Evolutionary conservation across 1,284 basidiomycete genomes (phyloP), one percentile per base, ranked within the genome.

Genomic region (Fomes fomentarius): DNA sequence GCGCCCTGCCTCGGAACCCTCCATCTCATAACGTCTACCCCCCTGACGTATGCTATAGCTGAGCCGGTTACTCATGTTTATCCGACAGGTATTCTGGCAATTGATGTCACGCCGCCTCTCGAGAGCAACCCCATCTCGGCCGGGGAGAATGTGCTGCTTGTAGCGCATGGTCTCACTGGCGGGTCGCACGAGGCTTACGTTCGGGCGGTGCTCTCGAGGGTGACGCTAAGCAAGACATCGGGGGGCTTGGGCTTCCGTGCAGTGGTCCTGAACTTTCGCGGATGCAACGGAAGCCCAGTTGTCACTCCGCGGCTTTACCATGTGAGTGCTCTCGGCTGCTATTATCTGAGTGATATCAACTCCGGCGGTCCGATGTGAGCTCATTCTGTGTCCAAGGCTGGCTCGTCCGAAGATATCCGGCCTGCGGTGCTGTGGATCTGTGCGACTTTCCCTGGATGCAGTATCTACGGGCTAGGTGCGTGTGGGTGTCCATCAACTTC

Each of bases 141-240:
- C 8, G 52, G 30, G 4, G 66, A 68, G 39, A 57, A 59, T 21
- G 54, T 70, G 1, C 42, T 69, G 9, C 43, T 68, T 22, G 63
- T 70, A 12, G 56, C 63, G 9, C 68, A 69, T 57, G 68, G 68
- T 3, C 61, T 70, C 28, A 69, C 68, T 2, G 67, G 68, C 6
- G 68, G 66, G 30, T 70, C 68, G 17, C 64, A 70, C 49, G 68
- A 70, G 46, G 47, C 63, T 24, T 70, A 69, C 48, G 60, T 69
- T 31, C 64, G 68, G 9, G 65, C 66, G 30, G 59, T 62, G 10
- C 49, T 69, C 17, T 47, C 56, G 19, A 46, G 37, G 22, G 52
- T 63, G 12, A 62, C 58, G 25, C 46, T 25, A 21, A 35, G 40
- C 28, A 51, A 24, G 39, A 14, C 37, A 15, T 12, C 44, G 1